Evolutionary conservation across 2,329 filamentous ascomycete species (phyloP), one percentile per base, ranked within the genome.

Genomic region (Colletotrichum karsti): DNA sequence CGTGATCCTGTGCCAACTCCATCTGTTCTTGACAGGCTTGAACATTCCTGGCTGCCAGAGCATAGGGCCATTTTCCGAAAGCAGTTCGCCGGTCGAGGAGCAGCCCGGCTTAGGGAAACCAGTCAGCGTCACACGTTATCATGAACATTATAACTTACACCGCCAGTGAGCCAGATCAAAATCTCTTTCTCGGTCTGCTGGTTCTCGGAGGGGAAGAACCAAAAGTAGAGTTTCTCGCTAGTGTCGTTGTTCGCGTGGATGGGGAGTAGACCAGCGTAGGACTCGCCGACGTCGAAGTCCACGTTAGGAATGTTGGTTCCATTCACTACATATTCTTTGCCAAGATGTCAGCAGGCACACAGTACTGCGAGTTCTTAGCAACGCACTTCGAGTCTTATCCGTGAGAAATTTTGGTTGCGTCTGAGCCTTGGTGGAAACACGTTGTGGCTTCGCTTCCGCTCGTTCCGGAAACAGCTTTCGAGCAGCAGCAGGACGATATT

Each of bases 11-110:
- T 88, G 88, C 92, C 92, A 95, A n/a, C 87, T 87, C 81, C 91
- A 94, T 0, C 87, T 84, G 74, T 94, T 94, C 48, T 82, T 80
- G 0, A 89, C 83, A 0, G 92, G 92, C 18, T 84, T 83, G 62
- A 84, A 87, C 1, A 91, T 95, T 35, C 93, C 93, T 12, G 88
- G 84, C 74, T 91, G 87, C 91, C 91, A 93, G 5, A 86, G 64
- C 73, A 93, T 91, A 0, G 92, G 91, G 0, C 93, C 92, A 72
- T 94, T 95, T 73, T 95, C 93, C 56, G 93, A 91, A 9, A 95
- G 77, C 2, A 95, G 82, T 7, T 91, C 92, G 71, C 90, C 85
- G 7, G 93, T 83, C 1, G 90, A 92, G 33, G 83, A 84, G 72
- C 85, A 89, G 24, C 85, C 86, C n/a, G 86, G 86, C 83, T 86